Evolutionary conservation across 106 monocot species (phyloP), one percentile per base, ranked within the genome.

Genomic region (Dactylorhiza incarnata): DNA sequence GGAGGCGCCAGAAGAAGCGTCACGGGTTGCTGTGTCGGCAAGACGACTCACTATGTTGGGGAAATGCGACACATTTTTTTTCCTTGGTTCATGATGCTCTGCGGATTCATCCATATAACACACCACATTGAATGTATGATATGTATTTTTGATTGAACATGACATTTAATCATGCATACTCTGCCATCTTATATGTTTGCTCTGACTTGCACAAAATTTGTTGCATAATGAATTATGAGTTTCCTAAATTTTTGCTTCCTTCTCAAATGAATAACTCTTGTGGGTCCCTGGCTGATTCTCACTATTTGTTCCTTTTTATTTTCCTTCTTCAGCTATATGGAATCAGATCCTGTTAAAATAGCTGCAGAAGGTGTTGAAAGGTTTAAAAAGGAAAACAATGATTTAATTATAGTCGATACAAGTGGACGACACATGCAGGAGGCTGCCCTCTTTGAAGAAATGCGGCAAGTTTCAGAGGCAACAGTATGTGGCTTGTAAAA

Each of bases 311-410:
- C 37, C 37, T 37, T 37, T 37, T 37, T 37, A 3, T 37, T 37
- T 37, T 37, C 37, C 50, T 77, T 22, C 71, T 82, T 45, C 84
- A 99, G 99, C 84, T 92, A 94, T 66, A 99, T 87, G 83, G 99
- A 99, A 86, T 99, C 91, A 50, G 94, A 94, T 90, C 99, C 99
- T 83, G 99, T 99, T 49, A 99, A 99, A 87, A 99, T 99, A 80
- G 94, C 99, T 70, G 88, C 73, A 68, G 94, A 99, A 78, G 99
- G 99, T 83, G 91, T 99, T 61, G 99, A 99, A 73, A 94, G 88
- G 68, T 99, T 94, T 76, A 99, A 90, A 84, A 85, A 99, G 77
- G 99, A 99, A 79, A 94, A 90, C 81, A 87, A 91, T 86, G 99
- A 99, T 87, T 85, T 99, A 10, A 94, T 94, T 76, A 92, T 99